These are phyloP conservation scores for Chlorella variabilis DNA, from an alignment of 163 green algal species.

Conservation along the genomic window DNA sequence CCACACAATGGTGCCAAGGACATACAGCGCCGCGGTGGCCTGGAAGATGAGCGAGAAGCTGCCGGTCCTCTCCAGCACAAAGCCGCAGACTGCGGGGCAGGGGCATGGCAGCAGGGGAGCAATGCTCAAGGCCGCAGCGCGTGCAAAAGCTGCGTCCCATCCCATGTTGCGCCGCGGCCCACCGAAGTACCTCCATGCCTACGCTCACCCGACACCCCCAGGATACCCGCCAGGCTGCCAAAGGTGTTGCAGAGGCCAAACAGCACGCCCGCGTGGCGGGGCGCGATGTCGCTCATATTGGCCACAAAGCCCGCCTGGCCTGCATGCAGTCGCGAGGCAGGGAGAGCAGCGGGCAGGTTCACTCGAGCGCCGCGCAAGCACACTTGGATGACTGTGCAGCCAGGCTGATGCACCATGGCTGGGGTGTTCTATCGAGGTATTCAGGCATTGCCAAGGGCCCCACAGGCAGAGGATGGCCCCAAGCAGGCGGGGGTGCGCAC, in stretches of 20 bases:
- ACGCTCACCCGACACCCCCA: conserved; percentile 67
- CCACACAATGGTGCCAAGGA: conserved; percentile 76
- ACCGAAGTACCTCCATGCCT: not conserved
- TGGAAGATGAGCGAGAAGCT: conserved; percentile 84
- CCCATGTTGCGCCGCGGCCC: not conserved
- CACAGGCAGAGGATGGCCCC: too few relatives aligned
- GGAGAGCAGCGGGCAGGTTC: too few relatives aligned
- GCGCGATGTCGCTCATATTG: conserved; percentile 94
- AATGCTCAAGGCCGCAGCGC: not conserved
- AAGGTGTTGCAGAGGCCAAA: conserved; percentile 95
- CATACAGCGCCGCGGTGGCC: conserved; percentile 80
- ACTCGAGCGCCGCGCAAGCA: too few relatives aligned
- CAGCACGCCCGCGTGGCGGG: conserved; percentile 77
- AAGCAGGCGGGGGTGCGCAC: too few relatives aligned
- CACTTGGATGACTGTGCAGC: too few relatives aligned
- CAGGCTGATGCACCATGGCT: too few relatives aligned
- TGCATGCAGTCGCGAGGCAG: conserved; percentile 23
- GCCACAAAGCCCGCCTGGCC: conserved; percentile 85
- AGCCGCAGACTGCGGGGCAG: conserved; percentile 59
- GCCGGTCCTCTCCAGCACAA: conserved; percentile 80
- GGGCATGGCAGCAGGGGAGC: not conserved
- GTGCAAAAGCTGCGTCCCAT: not conserved
- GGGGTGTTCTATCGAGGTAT: too few relatives aligned
- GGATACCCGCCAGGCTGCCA: conserved; percentile 81
- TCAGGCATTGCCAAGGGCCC: too few relatives aligned